Conservation (phyloP, 2,329 filamentous ascomycete species). For the Aspergillus versicolor region DNA sequence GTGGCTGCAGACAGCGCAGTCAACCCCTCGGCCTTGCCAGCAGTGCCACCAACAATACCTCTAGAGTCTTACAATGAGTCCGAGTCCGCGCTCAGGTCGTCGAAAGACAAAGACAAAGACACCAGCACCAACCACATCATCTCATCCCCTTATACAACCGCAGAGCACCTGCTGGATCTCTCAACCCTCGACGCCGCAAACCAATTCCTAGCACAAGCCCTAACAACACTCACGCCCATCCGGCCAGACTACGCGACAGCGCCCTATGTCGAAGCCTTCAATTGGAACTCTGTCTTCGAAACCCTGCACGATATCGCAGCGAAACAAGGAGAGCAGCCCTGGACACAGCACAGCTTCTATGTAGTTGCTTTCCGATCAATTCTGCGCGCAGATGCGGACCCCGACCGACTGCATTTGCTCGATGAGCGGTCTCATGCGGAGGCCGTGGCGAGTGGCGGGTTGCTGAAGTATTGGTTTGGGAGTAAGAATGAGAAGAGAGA, state of each 20-base stretch:
- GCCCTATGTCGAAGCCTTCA: constrained; percentile 72
- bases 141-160: constrained; percentile 73
- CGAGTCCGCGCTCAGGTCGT: too few species aligned
- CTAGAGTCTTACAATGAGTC: not conserved
- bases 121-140: constrained; percentile 39
- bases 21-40: not conserved
- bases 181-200: constrained; percentile 64
- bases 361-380: constrained; percentile 80
- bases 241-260: constrained; percentile 74
- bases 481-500: constrained; percentile 65
- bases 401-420: constrained; percentile 66
- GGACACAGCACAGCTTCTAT: constrained; percentile 70
- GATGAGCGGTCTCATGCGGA: constrained; percentile 80
- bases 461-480: constrained; percentile 95
- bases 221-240: constrained; percentile 63
- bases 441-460: constrained; percentile 73
- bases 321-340: constrained; percentile 48
- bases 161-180: constrained; percentile 71
- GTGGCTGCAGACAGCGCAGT: not conserved
- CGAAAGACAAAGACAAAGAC: not conserved
- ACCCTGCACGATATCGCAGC: constrained; percentile 55
- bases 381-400: constrained; percentile 66
- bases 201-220: constrained; percentile 68
- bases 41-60: not conserved
- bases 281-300: constrained; percentile 67